phyloP scores from a whole-genome alignment of 2,329 filamentous ascomycete genomes.

The Fusarium coffeatum region DNA sequence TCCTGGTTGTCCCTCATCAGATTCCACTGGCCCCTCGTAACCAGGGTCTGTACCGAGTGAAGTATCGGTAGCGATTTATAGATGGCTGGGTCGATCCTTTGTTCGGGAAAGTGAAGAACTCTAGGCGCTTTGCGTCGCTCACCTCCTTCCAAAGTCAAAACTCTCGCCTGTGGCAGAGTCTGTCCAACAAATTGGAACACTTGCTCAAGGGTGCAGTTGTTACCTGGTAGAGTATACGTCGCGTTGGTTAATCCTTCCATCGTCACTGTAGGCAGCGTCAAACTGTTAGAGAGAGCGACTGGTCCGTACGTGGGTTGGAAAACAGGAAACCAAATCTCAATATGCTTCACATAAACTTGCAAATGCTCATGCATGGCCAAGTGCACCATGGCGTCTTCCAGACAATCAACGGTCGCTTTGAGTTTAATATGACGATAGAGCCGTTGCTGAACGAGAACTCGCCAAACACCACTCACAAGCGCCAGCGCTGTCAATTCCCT shows the following conservation, averaged over 20 bases:
- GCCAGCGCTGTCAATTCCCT: constrained; percentile 75
- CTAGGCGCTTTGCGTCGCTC: constrained; percentile 80
- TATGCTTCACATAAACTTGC: constrained; percentile 73
- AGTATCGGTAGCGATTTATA: constrained; percentile 59
- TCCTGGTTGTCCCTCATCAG: constrained; percentile 73
- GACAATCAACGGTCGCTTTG: constrained; percentile 74
- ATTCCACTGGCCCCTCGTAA: constrained; percentile 83
- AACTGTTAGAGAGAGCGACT: constrained; percentile 56
- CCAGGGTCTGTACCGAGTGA: constrained; percentile 71
- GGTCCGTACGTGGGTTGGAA: constrained; percentile 69
- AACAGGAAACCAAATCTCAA: constrained; percentile 83
- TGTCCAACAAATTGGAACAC: constrained; percentile 72
- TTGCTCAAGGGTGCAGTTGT: constrained; percentile 77
- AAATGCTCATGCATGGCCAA: constrained; percentile 70
- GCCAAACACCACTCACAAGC: constrained; percentile 72
- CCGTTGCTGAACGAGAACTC: constrained; percentile 74
- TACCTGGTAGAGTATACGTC: constrained; percentile 68
- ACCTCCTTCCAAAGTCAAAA: constrained; percentile 80
- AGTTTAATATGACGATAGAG: constrained; percentile 82
- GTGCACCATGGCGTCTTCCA: constrained; percentile 70
- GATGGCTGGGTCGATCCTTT: constrained; percentile 36
- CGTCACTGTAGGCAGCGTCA: constrained; percentile 64
- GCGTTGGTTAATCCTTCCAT: constrained; percentile 67
- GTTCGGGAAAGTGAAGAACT: constrained; percentile 58
- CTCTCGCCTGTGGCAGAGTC: constrained; percentile 69